Base-by-base conservation (phyloP, 192 early-diverging fungal genomes). In the Backusella westeae region DNA sequence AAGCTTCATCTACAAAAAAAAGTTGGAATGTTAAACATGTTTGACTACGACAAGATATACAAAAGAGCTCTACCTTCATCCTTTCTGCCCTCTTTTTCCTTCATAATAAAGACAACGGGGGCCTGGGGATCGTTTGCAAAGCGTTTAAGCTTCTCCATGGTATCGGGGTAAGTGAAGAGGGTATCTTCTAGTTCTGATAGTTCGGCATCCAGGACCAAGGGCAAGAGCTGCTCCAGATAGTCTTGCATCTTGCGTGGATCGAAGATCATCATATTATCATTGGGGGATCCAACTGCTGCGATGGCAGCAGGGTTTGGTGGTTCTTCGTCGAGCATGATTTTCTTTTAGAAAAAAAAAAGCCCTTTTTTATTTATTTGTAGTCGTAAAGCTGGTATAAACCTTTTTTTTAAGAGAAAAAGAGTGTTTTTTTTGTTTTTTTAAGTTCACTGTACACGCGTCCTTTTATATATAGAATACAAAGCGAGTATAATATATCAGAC, bases 81-180 rank as follows among this genome's bases (percentile, higher is more conserved):
- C 21, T 72, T 82, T 9, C 78, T 75, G 41, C 86, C 86, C 35
- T 88, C 90, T 15, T 84, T 84, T 78, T 95, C 94, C 80, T 94
- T 96, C 59, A 93, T 80, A 63, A 96, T 87, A 80, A 94, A 95
- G 23, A 96, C 80, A 2, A 90, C 94, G 4, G 91, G 90, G 0
- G 88, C 78, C 44, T 87, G 87, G 1, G 89, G 80, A 74, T 97
- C 96, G 68, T 87, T 90, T 14, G 93, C 90, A 85, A 96, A 97
- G 19, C 89, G 83, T 59, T 82, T 87, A 74, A 92, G 90, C 82
- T 87, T 92, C 49, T 92, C 94, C 10, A 84, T 75, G n/a, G 91
- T 87, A 32, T 95, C 95, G 34, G 90, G 86, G 63, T 85, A 85
- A 21, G 87, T 74, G 70, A 92, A 90, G 56, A 94, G 81, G 9